phyloP scores from a whole-genome alignment of 2,329 filamentous ascomycete genomes.

The Penicillium frequentans region DNA sequence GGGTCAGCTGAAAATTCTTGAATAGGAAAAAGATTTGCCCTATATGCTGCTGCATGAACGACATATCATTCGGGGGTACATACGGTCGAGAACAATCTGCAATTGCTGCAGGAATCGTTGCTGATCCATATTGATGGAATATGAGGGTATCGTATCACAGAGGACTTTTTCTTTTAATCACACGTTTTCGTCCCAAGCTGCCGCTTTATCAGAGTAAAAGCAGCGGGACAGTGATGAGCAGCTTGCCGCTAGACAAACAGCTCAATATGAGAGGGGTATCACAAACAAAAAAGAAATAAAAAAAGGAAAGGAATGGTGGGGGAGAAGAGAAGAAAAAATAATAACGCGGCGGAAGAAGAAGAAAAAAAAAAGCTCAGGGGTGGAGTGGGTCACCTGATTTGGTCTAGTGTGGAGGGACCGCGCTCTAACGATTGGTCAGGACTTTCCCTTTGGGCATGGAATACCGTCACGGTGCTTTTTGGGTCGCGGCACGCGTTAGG shows the following conservation, averaged over 20 bases:
- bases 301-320: slow-evolving; percentile 20
- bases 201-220: slow-evolving; percentile 6
- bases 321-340: slow-evolving; percentile 12
- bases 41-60: neutral
- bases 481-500: slow-evolving; percentile 2
- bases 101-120: slow-evolving; percentile 84
- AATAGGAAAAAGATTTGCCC: neutral
- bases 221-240: slow-evolving; percentile 26
- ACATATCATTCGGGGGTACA: slow-evolving; percentile 41
- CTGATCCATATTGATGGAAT: slow-evolving; percentile 65
- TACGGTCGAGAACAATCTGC: slow-evolving; percentile 83
- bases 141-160: slow-evolving; percentile 4
- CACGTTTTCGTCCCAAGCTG: slow-evolving; percentile 9
- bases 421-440: slow-evolving; percentile 2
- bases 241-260: slow-evolving; percentile 32
- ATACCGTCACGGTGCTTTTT: neutral
- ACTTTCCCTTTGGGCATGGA: neutral
- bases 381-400: slow-evolving; percentile 14
- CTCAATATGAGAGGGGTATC: slow-evolving; percentile 30
- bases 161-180: slow-evolving; percentile 7
- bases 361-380: slow-evolving; percentile 24
- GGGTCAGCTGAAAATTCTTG: slow-evolving; percentile 16
- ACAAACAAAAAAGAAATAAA: slow-evolving; percentile 26
- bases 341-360: slow-evolving; percentile 3
- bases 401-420: slow-evolving; percentile 17